Conservation (phyloP, 169 alveolate species). For the Plasmodium yoelii region DNA sequence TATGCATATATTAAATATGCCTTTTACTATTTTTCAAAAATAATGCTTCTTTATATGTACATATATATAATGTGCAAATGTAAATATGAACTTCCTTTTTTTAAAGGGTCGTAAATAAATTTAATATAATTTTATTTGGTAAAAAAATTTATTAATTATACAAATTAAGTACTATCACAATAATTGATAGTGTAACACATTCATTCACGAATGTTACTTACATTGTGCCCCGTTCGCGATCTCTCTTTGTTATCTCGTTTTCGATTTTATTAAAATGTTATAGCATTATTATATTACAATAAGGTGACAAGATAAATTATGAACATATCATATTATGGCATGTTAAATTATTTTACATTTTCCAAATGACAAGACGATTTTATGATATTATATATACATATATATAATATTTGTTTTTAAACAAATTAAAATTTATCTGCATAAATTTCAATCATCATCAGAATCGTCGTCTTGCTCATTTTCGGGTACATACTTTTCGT, state of each 20-base stretch:
- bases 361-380: too few species aligned
- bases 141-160: slow-evolving; percentile 29
- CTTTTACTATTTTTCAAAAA: slow-evolving; percentile 12
- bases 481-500: slow-evolving; percentile 57
- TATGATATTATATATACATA: too few species aligned
- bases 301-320: too few species aligned
- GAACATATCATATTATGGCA: too few species aligned
- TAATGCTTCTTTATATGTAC: neutral
- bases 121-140: neutral
- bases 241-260: too few species aligned
- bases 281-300: too few species aligned
- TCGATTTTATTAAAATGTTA: too few species aligned
- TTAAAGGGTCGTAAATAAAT: neutral
- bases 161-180: slow-evolving; percentile 27
- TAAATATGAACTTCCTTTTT: neutral
- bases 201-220: neutral
- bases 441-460: slow-evolving; percentile 21
- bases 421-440: neutral
- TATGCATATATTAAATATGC: slow-evolving; percentile 5
- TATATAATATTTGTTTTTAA: neutral
- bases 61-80: neutral
- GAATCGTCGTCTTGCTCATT: slow-evolving; percentile 53
- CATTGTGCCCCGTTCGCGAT: neutral
- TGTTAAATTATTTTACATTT: too few species aligned
- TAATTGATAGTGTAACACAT: neutral